Evolutionary conservation across 768 basidiomycete genomes (phyloP).

Genomic region (Pulveroboletus frians): DNA sequence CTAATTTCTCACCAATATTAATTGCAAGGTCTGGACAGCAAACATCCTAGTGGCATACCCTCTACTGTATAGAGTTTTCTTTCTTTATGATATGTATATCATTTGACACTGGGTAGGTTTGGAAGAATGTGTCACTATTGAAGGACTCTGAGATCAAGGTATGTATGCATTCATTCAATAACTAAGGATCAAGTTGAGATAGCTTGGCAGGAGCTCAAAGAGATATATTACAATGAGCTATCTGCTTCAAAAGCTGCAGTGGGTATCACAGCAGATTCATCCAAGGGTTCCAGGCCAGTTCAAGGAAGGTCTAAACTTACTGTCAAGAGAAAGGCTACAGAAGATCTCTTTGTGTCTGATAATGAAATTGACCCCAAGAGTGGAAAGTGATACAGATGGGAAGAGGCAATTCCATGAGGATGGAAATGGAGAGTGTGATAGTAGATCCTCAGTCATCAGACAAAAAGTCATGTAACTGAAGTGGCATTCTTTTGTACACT

Average conservation of each 20-base stretch:
- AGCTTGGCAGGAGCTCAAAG: constrained; percentile 49
- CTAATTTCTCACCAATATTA: background rate
- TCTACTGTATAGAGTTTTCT: constrained; percentile 48
- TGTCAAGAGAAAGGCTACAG: constrained; percentile 40
- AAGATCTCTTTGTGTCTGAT: constrained; percentile 57
- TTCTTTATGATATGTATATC: background rate
- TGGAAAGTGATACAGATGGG: constrained; percentile 11
- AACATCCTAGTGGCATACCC: constrained; percentile 66
- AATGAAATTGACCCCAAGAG: constrained; percentile 24
- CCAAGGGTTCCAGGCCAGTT: constrained; percentile 17
- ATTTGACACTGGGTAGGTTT: constrained; percentile 41
- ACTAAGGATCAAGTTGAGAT: background rate
- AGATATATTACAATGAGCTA: constrained; percentile 52
- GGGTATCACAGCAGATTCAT: constrained; percentile 16
- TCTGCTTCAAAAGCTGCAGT: constrained; percentile 27
- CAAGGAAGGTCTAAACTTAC: constrained; percentile 37
- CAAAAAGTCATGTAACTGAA: constrained; percentile 22
- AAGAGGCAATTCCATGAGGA: constrained; percentile 20
- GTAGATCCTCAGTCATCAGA: constrained; percentile 34
- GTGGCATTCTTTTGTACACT: background rate
- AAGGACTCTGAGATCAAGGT: constrained; percentile 62
- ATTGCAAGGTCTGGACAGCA: constrained; percentile 64
- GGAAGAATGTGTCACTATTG: constrained; percentile 60
- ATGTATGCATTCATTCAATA: constrained; percentile 5
- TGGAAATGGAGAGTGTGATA: constrained; percentile 28